Evolutionary conservation across 202 grass and related monocot genomes (phyloP).

Genomic region (Carex arenaria): DNA sequence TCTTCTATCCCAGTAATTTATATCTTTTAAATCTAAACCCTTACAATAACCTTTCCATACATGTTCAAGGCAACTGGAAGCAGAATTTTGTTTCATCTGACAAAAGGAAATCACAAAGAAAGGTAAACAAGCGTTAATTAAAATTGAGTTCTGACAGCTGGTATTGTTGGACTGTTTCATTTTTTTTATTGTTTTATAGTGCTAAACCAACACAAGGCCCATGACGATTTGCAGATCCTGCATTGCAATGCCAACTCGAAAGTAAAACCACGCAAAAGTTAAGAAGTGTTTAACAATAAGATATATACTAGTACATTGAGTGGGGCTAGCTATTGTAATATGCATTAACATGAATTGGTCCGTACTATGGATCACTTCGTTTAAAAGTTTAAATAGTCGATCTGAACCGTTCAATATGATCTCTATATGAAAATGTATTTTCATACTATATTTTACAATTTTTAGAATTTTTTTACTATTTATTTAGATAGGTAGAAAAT

Average conservation of each 20-base stretch:
- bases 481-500: too few relatives aligned
- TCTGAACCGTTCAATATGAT: too few relatives aligned
- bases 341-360: too few relatives aligned
- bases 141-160: not conserved
- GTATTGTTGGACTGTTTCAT: not conserved
- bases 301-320: too few relatives aligned
- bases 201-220: not conserved
- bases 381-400: too few relatives aligned
- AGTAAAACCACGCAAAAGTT: not conserved
- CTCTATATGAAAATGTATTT: too few relatives aligned
- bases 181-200: not conserved
- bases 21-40: not conserved
- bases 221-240: not conserved
- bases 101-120: not conserved
- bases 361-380: too few relatives aligned
- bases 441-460: too few relatives aligned
- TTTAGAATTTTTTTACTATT: too few relatives aligned
- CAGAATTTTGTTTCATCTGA: not conserved
- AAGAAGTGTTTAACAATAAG: not conserved
- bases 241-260: not conserved
- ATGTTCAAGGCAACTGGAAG: not conserved
- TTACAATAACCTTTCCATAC: not conserved
- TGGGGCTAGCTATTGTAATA: too few relatives aligned
- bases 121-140: not conserved
- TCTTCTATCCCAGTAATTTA: not conserved